phyloP scores from a whole-genome alignment of 1,284 basidiomycete genomes.

The Malassezia brasiliensis region DNA sequence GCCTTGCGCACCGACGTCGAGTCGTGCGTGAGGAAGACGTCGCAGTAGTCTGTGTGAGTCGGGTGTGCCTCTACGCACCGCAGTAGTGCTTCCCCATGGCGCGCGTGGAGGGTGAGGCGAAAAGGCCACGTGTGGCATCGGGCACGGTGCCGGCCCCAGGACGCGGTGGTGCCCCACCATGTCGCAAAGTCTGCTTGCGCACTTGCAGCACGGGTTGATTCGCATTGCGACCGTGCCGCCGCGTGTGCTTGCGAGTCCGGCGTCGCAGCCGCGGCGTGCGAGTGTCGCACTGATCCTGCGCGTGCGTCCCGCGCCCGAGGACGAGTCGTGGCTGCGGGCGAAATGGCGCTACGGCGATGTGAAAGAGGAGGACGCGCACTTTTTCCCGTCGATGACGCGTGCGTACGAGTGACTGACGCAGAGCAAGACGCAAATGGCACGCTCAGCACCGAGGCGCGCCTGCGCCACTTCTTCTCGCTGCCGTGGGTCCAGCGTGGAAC shows the following conservation, averaged over 20 bases:
- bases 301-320: slow-evolving; percentile 33
- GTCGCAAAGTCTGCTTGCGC: slow-evolving; percentile 18
- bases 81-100: slow-evolving; percentile 45
- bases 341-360: slow-evolving; percentile 24
- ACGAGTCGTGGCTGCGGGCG: slow-evolving; percentile 36
- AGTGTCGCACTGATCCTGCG: slow-evolving; percentile 46
- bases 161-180: slow-evolving; percentile 2
- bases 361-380: slow-evolving; percentile 18
- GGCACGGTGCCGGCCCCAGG: too few species aligned
- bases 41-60: slow-evolving; percentile 34
- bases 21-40: slow-evolving; percentile 46
- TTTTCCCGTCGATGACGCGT: slow-evolving; percentile 13
- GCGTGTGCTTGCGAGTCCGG: slow-evolving; percentile 38
- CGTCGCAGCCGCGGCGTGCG: slow-evolving; percentile 44
- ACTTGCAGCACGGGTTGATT: slow-evolving; percentile 38
- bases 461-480: slow-evolving; percentile 37
- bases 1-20: slow-evolving; percentile 70
- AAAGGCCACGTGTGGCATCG: not conserved
- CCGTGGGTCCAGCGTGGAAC: slow-evolving; percentile 45
- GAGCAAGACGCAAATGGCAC: slow-evolving; percentile 10
- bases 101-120: not conserved
- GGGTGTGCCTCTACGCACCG: slow-evolving; percentile 11
- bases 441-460: slow-evolving; percentile 11
- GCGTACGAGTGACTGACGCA: not conserved
- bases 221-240: slow-evolving; percentile 39